Conservation (phyloP, 2,329 filamentous ascomycete genomes). For the Talaromyces sp. region DNA sequence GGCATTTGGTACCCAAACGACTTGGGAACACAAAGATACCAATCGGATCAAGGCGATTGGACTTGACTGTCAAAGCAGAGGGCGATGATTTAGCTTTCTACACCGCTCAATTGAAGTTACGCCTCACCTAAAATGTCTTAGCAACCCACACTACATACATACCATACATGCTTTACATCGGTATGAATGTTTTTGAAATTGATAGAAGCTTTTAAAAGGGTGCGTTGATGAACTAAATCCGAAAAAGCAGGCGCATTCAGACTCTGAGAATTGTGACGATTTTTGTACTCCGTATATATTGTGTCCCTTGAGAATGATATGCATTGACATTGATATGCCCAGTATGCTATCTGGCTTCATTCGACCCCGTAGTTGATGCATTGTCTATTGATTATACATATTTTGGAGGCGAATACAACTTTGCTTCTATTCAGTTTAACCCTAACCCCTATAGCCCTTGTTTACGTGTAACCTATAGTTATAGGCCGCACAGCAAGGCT, state of each 20-base stretch:
- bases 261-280: not conserved
- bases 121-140: not conserved
- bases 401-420: not conserved
- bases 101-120: constrained; percentile 8
- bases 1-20: not conserved
- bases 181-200: too few species aligned
- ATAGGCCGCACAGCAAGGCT: not conserved
- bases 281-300: not conserved
- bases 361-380: not conserved
- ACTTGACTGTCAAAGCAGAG: not conserved
- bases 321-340: not conserved
- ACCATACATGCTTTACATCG: not conserved
- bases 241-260: not conserved
- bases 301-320: not conserved
- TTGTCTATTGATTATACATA: not conserved
- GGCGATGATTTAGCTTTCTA: constrained; percentile 1
- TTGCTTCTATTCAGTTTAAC: not conserved
- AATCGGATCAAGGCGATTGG: not conserved
- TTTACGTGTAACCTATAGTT: not conserved
- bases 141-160: not conserved
- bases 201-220: not conserved
- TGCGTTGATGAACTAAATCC: not conserved
- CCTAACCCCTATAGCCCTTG: too few species aligned
- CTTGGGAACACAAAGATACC: not conserved
- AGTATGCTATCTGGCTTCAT: not conserved